phyloP scores from a whole-genome alignment of 139 green algal species.

The Eudorina sp. region DNA sequence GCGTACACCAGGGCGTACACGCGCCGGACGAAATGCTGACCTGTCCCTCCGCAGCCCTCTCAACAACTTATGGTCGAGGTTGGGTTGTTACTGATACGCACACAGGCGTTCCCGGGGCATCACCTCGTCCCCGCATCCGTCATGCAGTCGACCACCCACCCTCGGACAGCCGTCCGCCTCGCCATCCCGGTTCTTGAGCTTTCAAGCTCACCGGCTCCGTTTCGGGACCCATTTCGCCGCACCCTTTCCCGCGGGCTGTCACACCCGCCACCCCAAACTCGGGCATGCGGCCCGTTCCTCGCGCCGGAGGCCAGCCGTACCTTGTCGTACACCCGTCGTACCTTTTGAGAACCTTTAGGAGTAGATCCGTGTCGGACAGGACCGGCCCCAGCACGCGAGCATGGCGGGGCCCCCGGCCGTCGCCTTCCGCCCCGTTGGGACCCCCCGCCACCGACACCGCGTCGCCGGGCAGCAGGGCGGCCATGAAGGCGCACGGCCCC shows the following conservation, averaged over 20 bases:
- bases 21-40: neutral
- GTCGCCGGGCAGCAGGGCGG: neutral
- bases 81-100: too few species aligned
- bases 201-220: too few species aligned
- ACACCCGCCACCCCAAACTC: neutral
- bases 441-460: too few species aligned
- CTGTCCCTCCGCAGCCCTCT: neutral
- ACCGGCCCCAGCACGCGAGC: neutral
- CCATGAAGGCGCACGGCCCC: neutral
- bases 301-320: neutral
- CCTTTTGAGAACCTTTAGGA: constrained; percentile 1
- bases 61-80: neutral
- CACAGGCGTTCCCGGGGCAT: too few species aligned
- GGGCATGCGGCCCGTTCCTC: neutral
- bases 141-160: too few species aligned
- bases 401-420: too few species aligned
- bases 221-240: too few species aligned
- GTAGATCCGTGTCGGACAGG: constrained; percentile 12
- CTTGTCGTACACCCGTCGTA: neutral
- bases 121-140: too few species aligned
- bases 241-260: too few species aligned
- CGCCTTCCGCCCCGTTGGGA: too few species aligned
- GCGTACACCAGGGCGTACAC: neutral
- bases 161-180: too few species aligned
- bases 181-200: too few species aligned